Conservation (phyloP, 805 yeast genomes). For the Alloascoidea africana region DNA sequence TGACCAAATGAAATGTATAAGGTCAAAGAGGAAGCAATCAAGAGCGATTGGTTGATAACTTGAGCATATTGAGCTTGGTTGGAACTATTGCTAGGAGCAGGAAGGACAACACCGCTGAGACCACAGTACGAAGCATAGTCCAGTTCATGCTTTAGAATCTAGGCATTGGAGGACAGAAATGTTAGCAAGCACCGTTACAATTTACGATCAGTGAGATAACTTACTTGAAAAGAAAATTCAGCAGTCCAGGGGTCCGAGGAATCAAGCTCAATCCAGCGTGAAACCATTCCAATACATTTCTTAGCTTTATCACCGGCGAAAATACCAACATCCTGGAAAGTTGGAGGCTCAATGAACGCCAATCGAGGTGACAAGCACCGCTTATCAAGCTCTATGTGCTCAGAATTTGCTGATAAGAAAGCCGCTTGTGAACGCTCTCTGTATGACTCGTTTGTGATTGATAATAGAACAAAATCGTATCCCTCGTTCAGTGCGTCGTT, state of each 20-base stretch:
- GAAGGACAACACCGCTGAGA: conserved; percentile 34
- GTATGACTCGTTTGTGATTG: conserved; percentile 33
- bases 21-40: background rate
- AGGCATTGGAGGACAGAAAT: background rate
- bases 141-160: conserved; percentile 37
- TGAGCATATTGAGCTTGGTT: conserved; percentile 36
- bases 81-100: conserved; percentile 47
- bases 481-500: conserved; percentile 20
- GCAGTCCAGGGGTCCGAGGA: conserved; percentile 32
- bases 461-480: conserved; percentile 36
- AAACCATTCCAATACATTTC: conserved; percentile 36
- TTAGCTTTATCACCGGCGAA: conserved; percentile 25
- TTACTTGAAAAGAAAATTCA: conserved; percentile 36
- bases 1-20: background rate
- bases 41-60: conserved; percentile 17
- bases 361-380: conserved; percentile 4
- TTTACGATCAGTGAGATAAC: background rate
- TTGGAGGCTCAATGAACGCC: conserved; percentile 23
- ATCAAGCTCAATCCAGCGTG: conserved; percentile 62
- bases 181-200: background rate
- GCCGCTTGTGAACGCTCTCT: conserved; percentile 8
- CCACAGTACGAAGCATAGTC: conserved; percentile 47
- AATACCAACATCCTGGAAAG: conserved; percentile 24
- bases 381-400: conserved; percentile 1
- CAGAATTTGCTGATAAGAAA: conserved; percentile 2